Percentiles rank a stretch among this genome's conserved stretches.
Evolutionary conservation across 495 filamentous ascomycete genomes (phyloP).

Genomic region (Aspergillus avenaceus): DNA sequence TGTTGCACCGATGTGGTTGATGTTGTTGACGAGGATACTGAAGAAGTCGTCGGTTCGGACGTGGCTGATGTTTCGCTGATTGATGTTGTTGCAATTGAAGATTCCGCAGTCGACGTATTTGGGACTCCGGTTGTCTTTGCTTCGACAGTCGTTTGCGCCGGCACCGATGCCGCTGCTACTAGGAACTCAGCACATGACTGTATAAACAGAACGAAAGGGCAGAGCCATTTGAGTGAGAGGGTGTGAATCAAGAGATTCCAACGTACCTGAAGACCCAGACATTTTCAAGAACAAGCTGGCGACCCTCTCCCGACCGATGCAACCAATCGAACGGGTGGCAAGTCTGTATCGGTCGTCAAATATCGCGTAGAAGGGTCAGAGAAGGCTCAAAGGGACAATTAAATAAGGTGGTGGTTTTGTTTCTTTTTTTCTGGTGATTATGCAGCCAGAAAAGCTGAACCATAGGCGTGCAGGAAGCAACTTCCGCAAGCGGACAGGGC

Average conservation of each 20-base stretch:
- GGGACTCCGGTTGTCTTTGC: too few species aligned
- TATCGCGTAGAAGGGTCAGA: neutral
- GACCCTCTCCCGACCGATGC: neutral
- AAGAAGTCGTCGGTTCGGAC: constrained; percentile 12
- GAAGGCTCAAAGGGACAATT: too few species aligned
- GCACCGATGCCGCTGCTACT: neutral
- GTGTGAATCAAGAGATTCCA: neutral
- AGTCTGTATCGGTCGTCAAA: neutral
- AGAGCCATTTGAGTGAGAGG: neutral
- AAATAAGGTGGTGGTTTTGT: too few species aligned
- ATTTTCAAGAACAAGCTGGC: neutral
- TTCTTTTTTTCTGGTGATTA: neutral
- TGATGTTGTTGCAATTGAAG: constrained; percentile 11
- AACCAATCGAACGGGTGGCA: neutral
- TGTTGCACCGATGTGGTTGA: constrained; percentile 9
- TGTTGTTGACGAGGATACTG: constrained; percentile 14
- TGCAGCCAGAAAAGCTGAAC: neutral
- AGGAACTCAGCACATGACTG: neutral
- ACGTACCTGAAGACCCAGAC: neutral
- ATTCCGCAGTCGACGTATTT: constrained; percentile 4
- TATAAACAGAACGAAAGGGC: neutral
- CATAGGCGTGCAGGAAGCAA: neutral
- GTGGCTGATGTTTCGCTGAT: constrained; percentile 8
- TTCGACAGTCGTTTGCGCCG: constrained; percentile 13
- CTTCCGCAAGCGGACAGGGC: neutral